Conservation (phyloP, 495 filamentous ascomycete species). For the Annulohypoxylon moriforme region DNA sequence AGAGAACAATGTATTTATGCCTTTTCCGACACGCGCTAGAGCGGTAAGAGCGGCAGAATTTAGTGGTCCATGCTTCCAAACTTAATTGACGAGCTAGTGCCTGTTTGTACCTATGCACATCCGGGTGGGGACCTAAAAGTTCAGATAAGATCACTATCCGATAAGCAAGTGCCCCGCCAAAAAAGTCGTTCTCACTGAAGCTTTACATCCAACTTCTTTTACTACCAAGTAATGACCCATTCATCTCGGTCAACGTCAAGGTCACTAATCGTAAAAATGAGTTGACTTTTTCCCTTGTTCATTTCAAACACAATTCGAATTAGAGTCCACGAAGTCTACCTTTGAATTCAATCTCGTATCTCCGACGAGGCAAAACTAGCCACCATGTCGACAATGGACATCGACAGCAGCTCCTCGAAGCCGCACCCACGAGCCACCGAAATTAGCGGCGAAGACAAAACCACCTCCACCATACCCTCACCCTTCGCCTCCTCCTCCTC, state of each 20-base stretch:
- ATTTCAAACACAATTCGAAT: neutral
- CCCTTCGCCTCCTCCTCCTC: neutral
- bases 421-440: neutral
- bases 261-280: conserved; percentile 13
- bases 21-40: neutral
- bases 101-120: neutral
- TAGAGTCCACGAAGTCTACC: neutral
- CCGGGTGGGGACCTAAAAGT: neutral
- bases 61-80: neutral
- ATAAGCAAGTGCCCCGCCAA: conserved; percentile 46
- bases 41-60: neutral
- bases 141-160: conserved; percentile 37
- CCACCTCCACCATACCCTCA: neutral
- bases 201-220: neutral
- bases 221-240: neutral
- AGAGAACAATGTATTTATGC: neutral
- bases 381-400: conserved; percentile 15
- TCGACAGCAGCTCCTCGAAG: conserved; percentile 9
- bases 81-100: neutral
- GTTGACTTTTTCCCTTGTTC: neutral
- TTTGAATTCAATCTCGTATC: neutral
- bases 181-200: conserved; percentile 21
- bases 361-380: neutral
- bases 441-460: conserved; percentile 14
- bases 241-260: neutral